Evolutionary conservation across 352 stramenopile species (phyloP), one percentile per base, ranked within the genome.

Genomic region (Phytophthora cryptogea): DNA sequence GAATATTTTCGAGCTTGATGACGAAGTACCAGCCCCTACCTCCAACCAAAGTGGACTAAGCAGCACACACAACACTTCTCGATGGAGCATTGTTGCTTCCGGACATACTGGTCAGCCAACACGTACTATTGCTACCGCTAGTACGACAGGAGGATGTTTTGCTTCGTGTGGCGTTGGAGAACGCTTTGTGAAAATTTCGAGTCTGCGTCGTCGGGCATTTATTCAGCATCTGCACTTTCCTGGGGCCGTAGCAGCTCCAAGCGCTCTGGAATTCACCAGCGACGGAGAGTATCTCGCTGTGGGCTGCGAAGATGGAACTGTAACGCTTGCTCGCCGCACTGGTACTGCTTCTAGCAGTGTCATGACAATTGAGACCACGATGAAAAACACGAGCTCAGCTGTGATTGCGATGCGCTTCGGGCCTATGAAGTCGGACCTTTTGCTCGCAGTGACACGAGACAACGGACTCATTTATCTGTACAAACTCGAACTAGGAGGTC

Each of bases 391-490:
- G 0, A 80, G 68, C 9, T 70, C 72, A n/a, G 43, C 42, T 0
- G 66, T 88, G 6, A 45, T 57, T 4, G 66, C 57, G 7, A 50
- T 90, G 55, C 79, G 71, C 0, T 94, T 90, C 41, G 27, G 72
- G 54, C 13, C 64, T 66, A 11, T 69, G 66, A 36, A 59, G 36
- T 44, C 59, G 1, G 64, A 65, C 1, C 42, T 40, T 5, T 46
- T 69, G 14, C 53, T 94, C 4, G 82, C 78, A 0, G 83, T 83
- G 8, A 64, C 75, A 1, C 76, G 85, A 16, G 68, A 68, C 1
- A 91, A 91, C 30, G 83, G 83, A 1, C 53, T 91, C 9, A 70
- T 91, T 26, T 94, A 92, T 56, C 44, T 94, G 2, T 94, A 94
- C 59, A 74, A 43, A 32, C 41, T 94, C 10, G 71, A 89, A 59